A percentile compares a stretch with the other conserved stretches of the same genome.
phyloP scores from a whole-genome alignment of 257 asterid genomes.

The Solanum ahanhuiri region DNA sequence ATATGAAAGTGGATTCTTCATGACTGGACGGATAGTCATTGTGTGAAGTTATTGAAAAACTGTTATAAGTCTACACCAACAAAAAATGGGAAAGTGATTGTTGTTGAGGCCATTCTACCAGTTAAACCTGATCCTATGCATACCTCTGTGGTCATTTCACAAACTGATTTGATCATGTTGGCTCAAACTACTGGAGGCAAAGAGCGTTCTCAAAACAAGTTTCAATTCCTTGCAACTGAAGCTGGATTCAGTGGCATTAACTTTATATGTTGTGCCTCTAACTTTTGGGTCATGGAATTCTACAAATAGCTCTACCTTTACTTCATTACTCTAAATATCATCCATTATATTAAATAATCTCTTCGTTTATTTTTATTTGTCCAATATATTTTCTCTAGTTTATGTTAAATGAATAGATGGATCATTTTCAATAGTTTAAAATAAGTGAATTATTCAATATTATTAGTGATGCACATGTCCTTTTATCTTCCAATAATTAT shows the following conservation, averaged over 20 bases:
- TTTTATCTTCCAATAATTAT: too few relatives aligned
- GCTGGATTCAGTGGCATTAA: slow-evolving; percentile 24
- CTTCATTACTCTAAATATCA: too few relatives aligned
- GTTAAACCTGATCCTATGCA: not conserved
- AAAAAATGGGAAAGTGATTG: slow-evolving; percentile 19
- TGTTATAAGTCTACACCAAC: slow-evolving; percentile 21
- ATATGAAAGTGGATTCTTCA: slow-evolving; percentile 27
- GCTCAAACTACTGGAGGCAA: slow-evolving; percentile 29
- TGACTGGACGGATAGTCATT: slow-evolving; percentile 29
- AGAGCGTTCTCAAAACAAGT: slow-evolving; percentile 17
- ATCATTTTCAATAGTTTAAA: not conserved
- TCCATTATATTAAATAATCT: too few relatives aligned
- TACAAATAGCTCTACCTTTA: not conserved
- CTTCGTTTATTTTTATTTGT: too few relatives aligned
- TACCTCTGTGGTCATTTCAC: not conserved
- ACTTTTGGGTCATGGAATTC: slow-evolving; percentile 28
- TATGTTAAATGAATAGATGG: not conserved
- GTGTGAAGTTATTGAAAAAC: slow-evolving; percentile 19
- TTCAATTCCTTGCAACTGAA: slow-evolving; percentile 15
- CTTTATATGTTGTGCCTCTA: slow-evolving; percentile 8
- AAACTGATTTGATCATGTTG: not conserved
- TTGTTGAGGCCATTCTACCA: slow-evolving; percentile 13
- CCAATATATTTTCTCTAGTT: not conserved
- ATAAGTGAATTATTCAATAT: too few relatives aligned
- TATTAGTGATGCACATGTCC: not conserved